Evolutionary conservation across 257 asterid genomes (phyloP), one percentile per base, ranked within the genome.

Genomic region (Gynochthodes officinalis): DNA sequence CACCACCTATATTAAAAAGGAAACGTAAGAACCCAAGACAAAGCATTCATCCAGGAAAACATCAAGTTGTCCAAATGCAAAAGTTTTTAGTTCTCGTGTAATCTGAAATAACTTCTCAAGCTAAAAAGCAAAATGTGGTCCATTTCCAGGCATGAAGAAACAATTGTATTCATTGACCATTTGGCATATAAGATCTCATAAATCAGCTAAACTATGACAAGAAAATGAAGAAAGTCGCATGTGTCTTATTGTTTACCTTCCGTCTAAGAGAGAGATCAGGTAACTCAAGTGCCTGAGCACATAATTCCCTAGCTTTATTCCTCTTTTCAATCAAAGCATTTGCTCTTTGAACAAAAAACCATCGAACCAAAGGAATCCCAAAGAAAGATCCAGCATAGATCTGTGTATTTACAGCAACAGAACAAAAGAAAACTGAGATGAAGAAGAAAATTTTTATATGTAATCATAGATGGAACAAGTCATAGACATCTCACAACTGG

Each of bases 321-420:
- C 96, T 89, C 79, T 81, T 81, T 42, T 76, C 81, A 75, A 95
- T 95, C 71, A 80, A 79, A 39, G 89, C 83, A 69, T 95, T 95
- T 67, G 81, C 83, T 84, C 77, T 87, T 82, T 75, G 86, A 79
- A 92, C 73, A 25, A 85, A 73, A 71, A 91, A 81, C 99, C 95
- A 90, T 68, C 99, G 89, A 72, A 89, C 42, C 75, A 88, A 64
- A 69, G 99, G 99, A 78, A 94, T 94, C 53, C 90, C 93, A 73
- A 95, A 95, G 86, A 95, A 95, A 72, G 99, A 92, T 75, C 95
- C 96, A 74, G 99, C 98, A 67, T 95, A 95, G 63, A 95, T 78
- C 99, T 94, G 93, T 88, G 82, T 74, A 77, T 73, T 67, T 8
- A 60, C 35, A 63, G 50, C 39, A 66, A 43, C 32, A 53, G 28